A percentile compares a stretch with the other conserved stretches of the same genome.
phyloP scores from a whole-genome alignment of 2,329 filamentous ascomycete genomes.

The Aspergillus persii region DNA sequence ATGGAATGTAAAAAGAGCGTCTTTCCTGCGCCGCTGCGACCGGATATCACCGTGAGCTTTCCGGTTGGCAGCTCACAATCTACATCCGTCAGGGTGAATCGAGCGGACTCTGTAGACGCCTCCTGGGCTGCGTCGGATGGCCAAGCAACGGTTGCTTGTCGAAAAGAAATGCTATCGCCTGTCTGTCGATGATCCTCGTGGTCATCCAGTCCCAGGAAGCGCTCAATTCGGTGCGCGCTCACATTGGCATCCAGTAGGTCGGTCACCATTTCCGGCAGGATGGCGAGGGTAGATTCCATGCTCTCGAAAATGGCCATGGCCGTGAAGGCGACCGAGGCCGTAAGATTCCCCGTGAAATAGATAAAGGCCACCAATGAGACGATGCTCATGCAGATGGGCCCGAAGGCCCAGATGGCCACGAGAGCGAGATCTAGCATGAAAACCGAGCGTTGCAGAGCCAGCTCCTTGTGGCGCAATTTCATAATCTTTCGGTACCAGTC shows the following conservation, averaged over 20 bases:
- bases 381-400: conserved; percentile 68
- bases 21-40: conserved; percentile 75
- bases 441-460: conserved; percentile 62
- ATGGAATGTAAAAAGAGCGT: conserved; percentile 70
- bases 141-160: conserved; percentile 70
- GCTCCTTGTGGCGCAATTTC: conserved; percentile 62
- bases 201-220: conserved; percentile 67
- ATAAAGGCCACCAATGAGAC: conserved; percentile 68
- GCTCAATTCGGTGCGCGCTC: conserved; percentile 66
- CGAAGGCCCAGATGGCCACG: conserved; percentile 67
- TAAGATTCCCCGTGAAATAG: conserved; percentile 57
- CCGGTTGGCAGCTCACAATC: conserved; percentile 65
- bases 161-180: conserved; percentile 62
- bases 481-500: conserved; percentile 72
- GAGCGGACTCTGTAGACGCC: conserved; percentile 46
- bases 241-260: conserved; percentile 67
- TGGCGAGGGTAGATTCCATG: conserved; percentile 65
- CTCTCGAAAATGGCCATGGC: conserved; percentile 69
- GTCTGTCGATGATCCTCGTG: conserved; percentile 51
- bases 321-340: conserved; percentile 74
- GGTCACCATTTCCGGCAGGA: conserved; percentile 69
- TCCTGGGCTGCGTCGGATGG: conserved; percentile 59
- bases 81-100: conserved; percentile 60
- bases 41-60: conserved; percentile 70
- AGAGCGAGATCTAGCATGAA: conserved; percentile 63